phyloP scores from a whole-genome alignment of 805 yeast species.

The Barnettozyma wickerhamii region DNA sequence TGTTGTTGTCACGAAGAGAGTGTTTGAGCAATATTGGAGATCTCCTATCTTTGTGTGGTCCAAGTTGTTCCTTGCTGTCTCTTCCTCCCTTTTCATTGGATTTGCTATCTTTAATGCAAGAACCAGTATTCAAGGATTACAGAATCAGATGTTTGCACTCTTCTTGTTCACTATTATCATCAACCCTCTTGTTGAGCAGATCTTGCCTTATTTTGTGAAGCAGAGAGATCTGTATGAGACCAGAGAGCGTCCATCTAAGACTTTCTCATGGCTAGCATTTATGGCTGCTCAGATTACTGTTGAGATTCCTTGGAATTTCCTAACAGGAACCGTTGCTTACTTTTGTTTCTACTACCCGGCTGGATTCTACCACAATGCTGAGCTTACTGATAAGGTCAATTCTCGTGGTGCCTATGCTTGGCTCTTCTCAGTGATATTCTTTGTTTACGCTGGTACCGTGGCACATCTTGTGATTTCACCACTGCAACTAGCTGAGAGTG shows the following conservation, averaged over 20 bases:
- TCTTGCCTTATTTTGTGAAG: slow-evolving; percentile 53
- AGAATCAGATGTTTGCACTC: slow-evolving; percentile 75
- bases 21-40: slow-evolving; percentile 65
- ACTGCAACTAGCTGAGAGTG: slow-evolving; percentile 53
- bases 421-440: slow-evolving; percentile 45
- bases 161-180: slow-evolving; percentile 63
- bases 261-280: slow-evolving; percentile 64
- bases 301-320: slow-evolving; percentile 61
- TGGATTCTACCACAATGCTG: slow-evolving; percentile 61
- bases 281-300: slow-evolving; percentile 56
- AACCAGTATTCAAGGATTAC: slow-evolving; percentile 62
- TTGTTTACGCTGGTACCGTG: slow-evolving; percentile 46
- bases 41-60: slow-evolving; percentile 59
- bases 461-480: slow-evolving; percentile 58
- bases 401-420: slow-evolving; percentile 51
- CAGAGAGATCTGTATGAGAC: slow-evolving; percentile 69
- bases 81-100: slow-evolving; percentile 64
- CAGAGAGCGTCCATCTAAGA: slow-evolving; percentile 69
- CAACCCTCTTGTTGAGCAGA: slow-evolving; percentile 56
- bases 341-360: slow-evolving; percentile 70
- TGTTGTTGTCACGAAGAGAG: slow-evolving; percentile 45
- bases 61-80: slow-evolving; percentile 48
- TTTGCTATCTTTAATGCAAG: slow-evolving; percentile 70
- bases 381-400: slow-evolving; percentile 45
- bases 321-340: slow-evolving; percentile 59